Base-by-base conservation (phyloP, 2,329 filamentous ascomycete species). In the Fusarium lyarnte region DNA sequence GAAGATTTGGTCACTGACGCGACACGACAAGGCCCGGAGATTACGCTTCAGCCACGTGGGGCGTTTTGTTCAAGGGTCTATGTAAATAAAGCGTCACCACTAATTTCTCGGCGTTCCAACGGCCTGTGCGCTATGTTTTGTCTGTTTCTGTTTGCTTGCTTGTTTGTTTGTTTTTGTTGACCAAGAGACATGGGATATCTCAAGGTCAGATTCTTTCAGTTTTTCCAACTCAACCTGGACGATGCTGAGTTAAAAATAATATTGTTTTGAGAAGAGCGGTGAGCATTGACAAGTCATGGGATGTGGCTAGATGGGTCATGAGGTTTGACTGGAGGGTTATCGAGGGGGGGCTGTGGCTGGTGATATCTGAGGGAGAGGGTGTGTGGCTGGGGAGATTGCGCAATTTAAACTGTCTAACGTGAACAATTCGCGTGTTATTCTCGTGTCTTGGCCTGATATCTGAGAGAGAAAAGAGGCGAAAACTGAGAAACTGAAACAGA, bases 51-150 rank as follows among this genome's bases (percentile, higher is more conserved):
- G 63, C 63, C 63, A 66, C 63, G 63, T 66, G 63, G 63, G 63
- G 63, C 63, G 57, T 61, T 42, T 52, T 66, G 51, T 66, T 54
- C 63, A 66, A 59, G 63, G 63, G 62, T 66, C 63, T 66, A 66
- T 66, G 63, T 66, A 66, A 59, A 66, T 66, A 66, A 52, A 57
- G 43, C 33, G 63, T 66, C 61, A 64, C 63, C 63, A 66, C 63
- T 66, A 66, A 66, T 66, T 66, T 66, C 61, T 58, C 46, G 63
- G 61, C 52, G 63, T 66, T 66, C 63, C 63, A 66, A 66, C 45
- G 51, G 63, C 27, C 42, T 21, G 61, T 27, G 62, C 51, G 29
- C 57, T 59, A 52, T 51, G 23, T 42, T 25, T 25, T 25, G 25
- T 25, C 25, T 25, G 25, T 25, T 25, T 25, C 25, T 25, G 25